Evolutionary conservation across 2,329 filamentous ascomycete genomes (phyloP), one percentile per base, ranked within the genome.

Genomic region (Stachybotrys chartarum): DNA sequence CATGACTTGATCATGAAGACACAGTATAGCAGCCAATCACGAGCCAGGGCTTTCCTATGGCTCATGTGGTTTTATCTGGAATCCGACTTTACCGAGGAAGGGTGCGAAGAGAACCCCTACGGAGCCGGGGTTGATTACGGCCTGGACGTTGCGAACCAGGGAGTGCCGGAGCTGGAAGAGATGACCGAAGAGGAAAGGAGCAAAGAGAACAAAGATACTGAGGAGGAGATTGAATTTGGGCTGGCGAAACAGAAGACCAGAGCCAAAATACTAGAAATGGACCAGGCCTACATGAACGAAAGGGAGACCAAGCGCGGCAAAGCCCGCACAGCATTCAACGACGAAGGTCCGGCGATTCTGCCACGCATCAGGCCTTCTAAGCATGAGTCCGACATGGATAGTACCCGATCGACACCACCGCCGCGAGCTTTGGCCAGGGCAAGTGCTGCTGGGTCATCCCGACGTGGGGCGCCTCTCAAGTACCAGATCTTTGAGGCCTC

Each of bases 51-150:
- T 1, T 99, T 99, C 63, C 75, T 99, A 18, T 99, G 94, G 94
- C 78, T 99, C 59, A 95, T 99, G 85, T 99, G 94, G 94, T 97
- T 94, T 78, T 97, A 99, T 67, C 81, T 99, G 17, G 94, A 99
- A 70, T 96, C 92, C 31, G 91, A 97, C 68, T 97, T 97, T 63
- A 90, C 90, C 0, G 85, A 88, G 63, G 90, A 96, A 64, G 91
- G 90, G 55, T 93, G 91, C 49, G 81, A 90, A 51, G 87, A 90
- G 63, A 99, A 99, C 65, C 94, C 94, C 0, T 99, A 97, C 64
- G 94, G 94, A 0, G 69, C 77, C 11, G 85, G 84, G 12, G 82
- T 87, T 3, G 84, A 86, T 64, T 87, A 87, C 59, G 80, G 78
- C 8, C 73, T 82, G 1, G 80, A 83, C 57, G 81, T 87, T 1